A percentile compares a stretch with the other conserved stretches of the same genome.
These are phyloP conservation scores for Stephania yunnanensis DNA, from an alignment of 164 flowering plant species.

Conservation along the genomic window DNA sequence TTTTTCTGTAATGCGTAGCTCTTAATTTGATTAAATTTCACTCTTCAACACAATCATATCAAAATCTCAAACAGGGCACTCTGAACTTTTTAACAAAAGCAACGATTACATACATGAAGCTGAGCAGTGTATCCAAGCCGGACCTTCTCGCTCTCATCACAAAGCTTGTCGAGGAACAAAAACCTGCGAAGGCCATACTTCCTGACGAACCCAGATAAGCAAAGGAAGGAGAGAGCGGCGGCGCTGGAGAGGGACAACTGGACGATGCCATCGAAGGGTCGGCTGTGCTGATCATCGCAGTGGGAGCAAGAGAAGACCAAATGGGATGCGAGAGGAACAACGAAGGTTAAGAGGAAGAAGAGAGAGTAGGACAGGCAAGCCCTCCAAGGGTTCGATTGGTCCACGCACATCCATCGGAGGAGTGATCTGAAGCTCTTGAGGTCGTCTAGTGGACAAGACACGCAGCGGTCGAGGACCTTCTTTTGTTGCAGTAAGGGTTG, in stretches of 20 bases:
- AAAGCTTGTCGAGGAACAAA: constrained; percentile 78
- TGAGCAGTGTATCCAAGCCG: constrained; percentile 48
- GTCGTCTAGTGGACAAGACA: constrained; percentile 62
- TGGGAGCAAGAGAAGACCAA: constrained; percentile 52
- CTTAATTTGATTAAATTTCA: too few species aligned
- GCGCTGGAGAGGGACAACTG: constrained; percentile 64
- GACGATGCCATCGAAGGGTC: constrained; percentile 58
- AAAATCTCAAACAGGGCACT: not conserved
- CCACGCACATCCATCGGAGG: constrained; percentile 82
- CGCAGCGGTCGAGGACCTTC: constrained; percentile 22
- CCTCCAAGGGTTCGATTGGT: constrained; percentile 45
- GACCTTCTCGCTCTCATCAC: constrained; percentile 72
- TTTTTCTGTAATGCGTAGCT: too few species aligned
- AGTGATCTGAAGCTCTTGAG: constrained; percentile 56
- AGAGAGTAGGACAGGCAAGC: constrained; percentile 60
- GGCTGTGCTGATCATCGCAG: constrained; percentile 49
- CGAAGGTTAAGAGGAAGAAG: constrained; percentile 49
- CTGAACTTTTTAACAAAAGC: not conserved
- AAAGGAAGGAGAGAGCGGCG: constrained; percentile 61
- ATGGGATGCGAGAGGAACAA: constrained; percentile 59
- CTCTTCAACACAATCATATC: too few species aligned
- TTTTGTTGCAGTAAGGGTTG: not conserved
- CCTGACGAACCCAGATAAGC: constrained; percentile 50
- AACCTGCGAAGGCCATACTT: constrained; percentile 68
- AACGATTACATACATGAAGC: constrained; percentile 54